Evolutionary conservation across 2,329 filamentous ascomycete genomes (phyloP).

Genomic region (Penicillium brasilianum): DNA sequence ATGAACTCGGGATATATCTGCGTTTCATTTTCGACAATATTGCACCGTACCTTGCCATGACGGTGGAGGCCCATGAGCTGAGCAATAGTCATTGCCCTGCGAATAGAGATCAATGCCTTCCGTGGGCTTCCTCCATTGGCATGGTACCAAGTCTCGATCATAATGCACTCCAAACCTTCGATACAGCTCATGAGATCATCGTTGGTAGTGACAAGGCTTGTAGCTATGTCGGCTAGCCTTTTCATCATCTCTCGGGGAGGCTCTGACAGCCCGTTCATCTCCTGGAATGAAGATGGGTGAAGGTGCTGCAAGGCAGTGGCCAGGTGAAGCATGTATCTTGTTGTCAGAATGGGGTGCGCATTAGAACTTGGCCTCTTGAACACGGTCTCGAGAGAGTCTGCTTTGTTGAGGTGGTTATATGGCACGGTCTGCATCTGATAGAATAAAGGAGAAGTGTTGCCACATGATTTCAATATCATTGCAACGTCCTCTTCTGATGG

Average conservation of each 20-base stretch:
- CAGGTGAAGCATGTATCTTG: constrained; percentile 55
- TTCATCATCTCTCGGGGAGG: constrained; percentile 34
- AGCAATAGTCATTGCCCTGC: constrained; percentile 48
- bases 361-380: constrained; percentile 24
- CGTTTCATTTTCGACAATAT: constrained; percentile 7
- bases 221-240: constrained; percentile 38
- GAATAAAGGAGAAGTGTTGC: constrained; percentile 41
- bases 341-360: constrained; percentile 56
- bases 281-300: constrained; percentile 36
- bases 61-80: constrained; percentile 52
- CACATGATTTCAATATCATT: constrained; percentile 40
- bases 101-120: constrained; percentile 45
- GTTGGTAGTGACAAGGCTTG: constrained; percentile 42
- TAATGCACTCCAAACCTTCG: constrained; percentile 51
- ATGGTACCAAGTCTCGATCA: constrained; percentile 49
- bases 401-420: constrained; percentile 37
- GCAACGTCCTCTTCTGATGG: constrained; percentile 47
- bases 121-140: constrained; percentile 48
- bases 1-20: constrained; percentile 31
- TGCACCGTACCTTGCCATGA: constrained; percentile 28
- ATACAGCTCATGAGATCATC: constrained; percentile 46
- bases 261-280: constrained; percentile 27
- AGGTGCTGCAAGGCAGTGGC: constrained; percentile 56
- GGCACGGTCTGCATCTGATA: constrained; percentile 46
- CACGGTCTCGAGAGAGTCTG: constrained; percentile 27